Percentiles rank a stretch among this genome's conserved stretches.
Conservation (phyloP, 1,284 basidiomycete species). For the Hemileia vastatrix region DNA sequence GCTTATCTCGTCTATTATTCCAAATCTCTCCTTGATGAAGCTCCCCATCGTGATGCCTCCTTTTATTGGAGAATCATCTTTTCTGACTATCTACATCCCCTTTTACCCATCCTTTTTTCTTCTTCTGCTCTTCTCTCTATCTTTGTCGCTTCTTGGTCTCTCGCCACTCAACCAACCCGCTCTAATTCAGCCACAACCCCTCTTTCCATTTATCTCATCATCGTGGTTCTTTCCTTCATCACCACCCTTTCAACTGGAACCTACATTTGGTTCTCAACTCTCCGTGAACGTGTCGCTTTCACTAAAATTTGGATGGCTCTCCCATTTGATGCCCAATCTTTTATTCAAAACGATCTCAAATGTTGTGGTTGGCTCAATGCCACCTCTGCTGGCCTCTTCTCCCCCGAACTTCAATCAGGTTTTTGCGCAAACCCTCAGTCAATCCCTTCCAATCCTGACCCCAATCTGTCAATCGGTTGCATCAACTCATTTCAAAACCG, state of each 20-base stretch:
- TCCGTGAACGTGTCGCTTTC: constrained; percentile 5
- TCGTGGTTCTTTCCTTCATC: constrained; percentile 1
- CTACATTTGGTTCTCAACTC: constrained; percentile 17
- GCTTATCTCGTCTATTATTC: constrained; percentile 8
- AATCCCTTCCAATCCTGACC: constrained; percentile 10
- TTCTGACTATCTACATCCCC: neutral
- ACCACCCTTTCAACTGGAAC: constrained; percentile 11
- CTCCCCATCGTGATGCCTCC: constrained; percentile 1
- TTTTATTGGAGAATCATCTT: constrained; percentile 13
- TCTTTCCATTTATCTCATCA: constrained; percentile 3
- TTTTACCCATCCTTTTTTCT: constrained; percentile 8
- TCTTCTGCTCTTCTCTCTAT: constrained; percentile 4
- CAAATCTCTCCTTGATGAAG: neutral
- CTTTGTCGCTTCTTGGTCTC: constrained; percentile 11
- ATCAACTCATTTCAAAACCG: constrained; percentile 11
- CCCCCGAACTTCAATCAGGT: neutral
- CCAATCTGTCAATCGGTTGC: constrained; percentile 17
- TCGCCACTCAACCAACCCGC: constrained; percentile 8
- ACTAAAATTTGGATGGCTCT: constrained; percentile 10
- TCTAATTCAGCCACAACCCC: constrained; percentile 10
- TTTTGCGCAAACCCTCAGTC: constrained; percentile 16
- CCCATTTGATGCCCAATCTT: constrained; percentile 2
- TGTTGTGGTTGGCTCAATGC: constrained; percentile 23
- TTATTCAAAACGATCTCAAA: constrained; percentile 14
- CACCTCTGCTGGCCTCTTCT: constrained; percentile 5